Evolutionary conservation across 2,329 filamentous ascomycete species (phyloP).

Genomic region (Herpotrichia juniperi): DNA sequence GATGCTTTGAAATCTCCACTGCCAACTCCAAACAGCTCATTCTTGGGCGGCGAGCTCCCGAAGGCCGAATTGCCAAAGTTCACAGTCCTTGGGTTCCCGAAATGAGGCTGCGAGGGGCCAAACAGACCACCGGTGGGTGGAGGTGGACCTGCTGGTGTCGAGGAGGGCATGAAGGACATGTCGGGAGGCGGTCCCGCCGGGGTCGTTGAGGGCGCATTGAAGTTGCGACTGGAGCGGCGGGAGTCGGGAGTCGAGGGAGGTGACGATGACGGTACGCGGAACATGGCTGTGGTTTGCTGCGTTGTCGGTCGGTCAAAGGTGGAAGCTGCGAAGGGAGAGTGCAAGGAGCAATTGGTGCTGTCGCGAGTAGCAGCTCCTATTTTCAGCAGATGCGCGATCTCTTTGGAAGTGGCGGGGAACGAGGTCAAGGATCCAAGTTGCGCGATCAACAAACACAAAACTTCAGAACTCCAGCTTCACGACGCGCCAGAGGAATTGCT

Average conservation of each 20-base stretch:
- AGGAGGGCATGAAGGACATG: conserved; percentile 51
- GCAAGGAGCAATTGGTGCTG: neutral
- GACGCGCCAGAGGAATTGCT: neutral
- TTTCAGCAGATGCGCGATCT: neutral
- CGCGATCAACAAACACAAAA: conserved; percentile 1
- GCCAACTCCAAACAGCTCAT: conserved; percentile 34
- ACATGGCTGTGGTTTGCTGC: conserved; percentile 31
- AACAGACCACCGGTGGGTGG: conserved; percentile 54
- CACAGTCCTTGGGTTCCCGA: conserved; percentile 21
- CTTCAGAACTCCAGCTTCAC: neutral
- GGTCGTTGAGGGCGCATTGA: conserved; percentile 58
- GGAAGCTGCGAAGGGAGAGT: neutral
- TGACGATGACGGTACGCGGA: conserved; percentile 38
- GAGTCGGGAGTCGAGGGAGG: conserved; percentile 45
- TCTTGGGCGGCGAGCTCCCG: conserved; percentile 43
- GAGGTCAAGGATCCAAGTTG: neutral
- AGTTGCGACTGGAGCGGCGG: conserved; percentile 25
- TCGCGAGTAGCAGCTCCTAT: neutral
- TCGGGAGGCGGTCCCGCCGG: conserved; percentile 63
- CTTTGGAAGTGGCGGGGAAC: neutral
- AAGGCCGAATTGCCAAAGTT: conserved; percentile 27
- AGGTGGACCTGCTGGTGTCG: conserved; percentile 61
- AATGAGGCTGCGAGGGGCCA: conserved; percentile 56
- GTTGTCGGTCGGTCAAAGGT: neutral
- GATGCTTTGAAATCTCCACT: conserved; percentile 33